These are phyloP conservation scores for Beta macrorhiza DNA, from an alignment of 179 eudicot species.

Conservation along the genomic window DNA sequence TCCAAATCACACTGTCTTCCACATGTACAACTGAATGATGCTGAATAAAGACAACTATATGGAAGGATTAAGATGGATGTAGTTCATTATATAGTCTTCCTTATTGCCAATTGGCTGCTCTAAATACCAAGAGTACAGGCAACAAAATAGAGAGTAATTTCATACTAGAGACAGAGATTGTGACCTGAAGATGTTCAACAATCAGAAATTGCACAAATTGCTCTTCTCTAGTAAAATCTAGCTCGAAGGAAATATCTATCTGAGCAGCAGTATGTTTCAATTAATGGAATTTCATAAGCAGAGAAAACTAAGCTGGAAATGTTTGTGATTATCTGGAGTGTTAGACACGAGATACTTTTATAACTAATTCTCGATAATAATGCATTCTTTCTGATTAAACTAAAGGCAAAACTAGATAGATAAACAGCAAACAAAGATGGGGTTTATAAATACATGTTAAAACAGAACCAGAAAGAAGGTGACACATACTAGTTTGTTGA, in stretches of 20 bases:
- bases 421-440: background rate
- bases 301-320: background rate
- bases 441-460: background rate
- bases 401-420: background rate
- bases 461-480: constrained; percentile 7
- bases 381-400: background rate
- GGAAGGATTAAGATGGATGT: background rate
- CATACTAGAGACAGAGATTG: background rate
- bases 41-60: background rate
- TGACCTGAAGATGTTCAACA: background rate
- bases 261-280: background rate
- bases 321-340: background rate
- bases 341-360: background rate
- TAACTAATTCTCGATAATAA: background rate
- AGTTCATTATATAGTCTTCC: background rate
- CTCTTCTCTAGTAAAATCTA: background rate
- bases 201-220: background rate
- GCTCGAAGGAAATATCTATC: background rate
- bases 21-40: background rate
- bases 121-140: background rate
- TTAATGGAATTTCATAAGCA: background rate
- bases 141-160: background rate
- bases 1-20: background rate
- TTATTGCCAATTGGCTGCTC: too few relatives aligned
- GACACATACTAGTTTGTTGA: constrained; percentile 71